phyloP scores from a whole-genome alignment of 169 alveolate species.

The Eimeria brunetti region DNA sequence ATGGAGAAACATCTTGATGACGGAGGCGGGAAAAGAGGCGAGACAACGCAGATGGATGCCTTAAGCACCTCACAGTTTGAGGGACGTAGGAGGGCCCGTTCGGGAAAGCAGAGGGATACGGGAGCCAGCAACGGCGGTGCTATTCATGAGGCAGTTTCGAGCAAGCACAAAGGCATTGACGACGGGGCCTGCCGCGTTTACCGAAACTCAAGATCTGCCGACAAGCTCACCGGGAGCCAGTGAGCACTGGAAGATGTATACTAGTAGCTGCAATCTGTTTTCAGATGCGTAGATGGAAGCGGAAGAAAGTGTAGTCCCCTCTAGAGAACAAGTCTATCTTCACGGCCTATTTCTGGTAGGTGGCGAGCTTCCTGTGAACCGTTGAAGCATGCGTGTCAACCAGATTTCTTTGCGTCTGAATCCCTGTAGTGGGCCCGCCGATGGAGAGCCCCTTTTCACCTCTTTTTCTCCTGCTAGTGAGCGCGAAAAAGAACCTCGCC shows the following conservation, averaged over 20 bases:
- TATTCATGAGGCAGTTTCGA: neutral
- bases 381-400: neutral
- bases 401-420: neutral
- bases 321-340: neutral
- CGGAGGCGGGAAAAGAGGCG: neutral
- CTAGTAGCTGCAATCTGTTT: neutral
- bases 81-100: neutral
- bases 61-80: neutral
- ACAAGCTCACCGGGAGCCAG: neutral
- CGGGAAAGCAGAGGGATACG: neutral
- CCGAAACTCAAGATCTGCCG: neutral
- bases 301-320: no score
- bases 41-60: neutral
- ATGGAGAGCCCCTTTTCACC: neutral
- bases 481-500: neutral
- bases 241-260: constrained; percentile 1
- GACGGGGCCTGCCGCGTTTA: neutral
- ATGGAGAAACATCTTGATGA: neutral
- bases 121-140: neutral
- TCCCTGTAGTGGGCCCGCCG: neutral
- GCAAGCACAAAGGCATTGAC: neutral
- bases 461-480: neutral
- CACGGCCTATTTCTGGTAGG: neutral
- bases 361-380: neutral
- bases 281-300: neutral